Conservation (phyloP, 768 basidiomycete species). For the Porpolomopsis calyptriformis region DNA sequence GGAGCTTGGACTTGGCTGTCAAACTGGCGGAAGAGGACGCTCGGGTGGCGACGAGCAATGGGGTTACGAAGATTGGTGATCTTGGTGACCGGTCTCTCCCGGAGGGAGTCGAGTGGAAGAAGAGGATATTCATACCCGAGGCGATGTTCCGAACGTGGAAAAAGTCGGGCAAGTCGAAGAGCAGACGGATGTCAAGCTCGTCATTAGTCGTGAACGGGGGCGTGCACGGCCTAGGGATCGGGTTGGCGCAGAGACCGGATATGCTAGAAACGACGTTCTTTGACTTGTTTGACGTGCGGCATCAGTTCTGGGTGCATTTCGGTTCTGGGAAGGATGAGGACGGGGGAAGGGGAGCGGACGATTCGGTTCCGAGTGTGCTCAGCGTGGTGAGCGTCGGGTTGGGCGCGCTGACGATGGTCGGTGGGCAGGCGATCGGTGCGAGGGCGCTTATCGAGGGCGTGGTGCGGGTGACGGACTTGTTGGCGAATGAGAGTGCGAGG, state of each 20-base stretch:
- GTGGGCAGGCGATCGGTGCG: conserved; percentile 69
- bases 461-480: conserved; percentile 63
- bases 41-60: conserved; percentile 48
- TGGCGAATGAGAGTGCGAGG: conserved; percentile 61
- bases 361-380: conserved; percentile 45
- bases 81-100: conserved; percentile 75
- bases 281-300: conserved; percentile 80
- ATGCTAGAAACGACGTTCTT: conserved; percentile 70
- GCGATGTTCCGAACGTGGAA: conserved; percentile 76
- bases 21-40: conserved; percentile 77
- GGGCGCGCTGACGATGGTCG: conserved; percentile 83
- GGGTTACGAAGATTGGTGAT: conserved; percentile 54
- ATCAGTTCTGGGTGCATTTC: conserved; percentile 67
- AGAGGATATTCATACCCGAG: conserved; percentile 88
- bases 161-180: conserved; percentile 25
- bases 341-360: conserved; percentile 26
- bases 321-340: conserved; percentile 32
- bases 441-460: conserved; percentile 70
- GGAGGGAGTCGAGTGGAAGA: conserved; percentile 66
- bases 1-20: conserved; percentile 72
- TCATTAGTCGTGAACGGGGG: conserved; percentile 35
- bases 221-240: conserved; percentile 69
- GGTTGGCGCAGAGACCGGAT: conserved; percentile 66
- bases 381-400: conserved; percentile 67
- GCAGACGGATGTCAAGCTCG: conserved; percentile 25